phyloP scores from a whole-genome alignment of 2,329 filamentous ascomycete species.

The Xylogone sp. region DNA sequence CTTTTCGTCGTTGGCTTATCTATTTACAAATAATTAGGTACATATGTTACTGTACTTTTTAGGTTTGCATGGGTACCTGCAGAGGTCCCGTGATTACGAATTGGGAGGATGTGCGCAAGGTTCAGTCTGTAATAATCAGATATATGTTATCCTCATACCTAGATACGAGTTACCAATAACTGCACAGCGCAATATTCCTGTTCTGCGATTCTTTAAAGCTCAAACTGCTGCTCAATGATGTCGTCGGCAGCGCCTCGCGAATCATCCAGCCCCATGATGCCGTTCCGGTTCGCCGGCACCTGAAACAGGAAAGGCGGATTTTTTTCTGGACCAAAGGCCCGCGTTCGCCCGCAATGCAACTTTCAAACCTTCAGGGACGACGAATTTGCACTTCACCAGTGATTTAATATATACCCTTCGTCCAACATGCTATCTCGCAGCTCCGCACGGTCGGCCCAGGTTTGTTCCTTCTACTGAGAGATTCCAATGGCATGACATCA shows the following conservation, averaged over 20 bases:
- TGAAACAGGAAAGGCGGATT: neutral
- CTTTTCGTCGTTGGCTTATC: too few species aligned
- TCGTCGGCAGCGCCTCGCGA: conserved; percentile 48
- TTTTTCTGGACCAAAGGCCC: neutral
- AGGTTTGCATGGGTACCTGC: too few species aligned
- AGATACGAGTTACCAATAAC: too few species aligned
- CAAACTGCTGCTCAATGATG: neutral
- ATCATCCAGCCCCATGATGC: conserved; percentile 29
- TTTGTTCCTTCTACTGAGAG: conserved; percentile 24
- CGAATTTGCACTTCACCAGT: neutral
- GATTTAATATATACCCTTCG: conserved; percentile 4
- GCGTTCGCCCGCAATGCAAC: neutral
- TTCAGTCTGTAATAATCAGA: too few species aligned
- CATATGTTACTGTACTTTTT: too few species aligned
- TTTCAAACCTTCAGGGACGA: neutral
- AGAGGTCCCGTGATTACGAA: too few species aligned
- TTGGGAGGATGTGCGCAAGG: too few species aligned
- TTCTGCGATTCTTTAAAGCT: neutral
- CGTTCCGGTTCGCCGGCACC: neutral
- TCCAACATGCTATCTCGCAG: conserved; percentile 28
- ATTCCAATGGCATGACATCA: conserved; percentile 20
- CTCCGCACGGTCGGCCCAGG: conserved; percentile 39
- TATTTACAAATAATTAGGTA: too few species aligned
- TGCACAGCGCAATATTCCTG: neutral
- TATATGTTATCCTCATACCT: too few species aligned